Evolutionary conservation across 169 alveolate genomes (phyloP), one percentile per base, ranked within the genome.

Genomic region (Cryptosporidium felis): DNA sequence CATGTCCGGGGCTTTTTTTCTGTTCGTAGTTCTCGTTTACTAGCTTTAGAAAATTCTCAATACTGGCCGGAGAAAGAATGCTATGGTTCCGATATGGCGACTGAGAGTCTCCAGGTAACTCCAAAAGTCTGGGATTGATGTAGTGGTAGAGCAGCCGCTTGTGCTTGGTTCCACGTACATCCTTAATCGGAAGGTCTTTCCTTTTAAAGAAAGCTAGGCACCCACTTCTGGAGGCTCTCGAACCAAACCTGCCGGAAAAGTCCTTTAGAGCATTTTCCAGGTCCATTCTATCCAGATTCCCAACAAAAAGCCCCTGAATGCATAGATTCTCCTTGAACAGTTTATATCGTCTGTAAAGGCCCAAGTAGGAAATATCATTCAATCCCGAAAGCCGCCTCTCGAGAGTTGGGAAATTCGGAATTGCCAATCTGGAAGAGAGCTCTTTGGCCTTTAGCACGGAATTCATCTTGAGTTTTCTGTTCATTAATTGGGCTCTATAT

Each of bases 331-430:
- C 42, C 38, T 62, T 62, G 28, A 62, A 38, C n/a, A 18, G 18
- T 5, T 42, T 62, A 42, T 42, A 41, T 4, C 23, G 42, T 14
- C 44, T 18, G 8, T 3, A 18, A 10, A 62, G n/a, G 40, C 30
- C 12, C 14, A 16, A 18, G 9, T 41, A 18, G 18, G 42, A 42
- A 2, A 16, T 14, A 32, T 9, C 40, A 21, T 41, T 46, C 58
- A 62, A 18, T 10, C 58, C 42, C 3, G 38, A 42, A 14, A 42
- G 30, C n/a, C 28, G 60, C 10, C 80, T 16, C 1, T 18, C 80
- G 40, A 42, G 9, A 3, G 60, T 42, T 21, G 80, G 80, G n/a
- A 28, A 62, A 62, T 62, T 62, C 18, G 80, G 80, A 62, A 21
- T 21, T 23, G 36, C n/a, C 21, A 62, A 23, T 42, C 80, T 38